Evolutionary conservation across 441 rosid species (phyloP).

Genomic region (Bocquillonia castaneifolia): DNA sequence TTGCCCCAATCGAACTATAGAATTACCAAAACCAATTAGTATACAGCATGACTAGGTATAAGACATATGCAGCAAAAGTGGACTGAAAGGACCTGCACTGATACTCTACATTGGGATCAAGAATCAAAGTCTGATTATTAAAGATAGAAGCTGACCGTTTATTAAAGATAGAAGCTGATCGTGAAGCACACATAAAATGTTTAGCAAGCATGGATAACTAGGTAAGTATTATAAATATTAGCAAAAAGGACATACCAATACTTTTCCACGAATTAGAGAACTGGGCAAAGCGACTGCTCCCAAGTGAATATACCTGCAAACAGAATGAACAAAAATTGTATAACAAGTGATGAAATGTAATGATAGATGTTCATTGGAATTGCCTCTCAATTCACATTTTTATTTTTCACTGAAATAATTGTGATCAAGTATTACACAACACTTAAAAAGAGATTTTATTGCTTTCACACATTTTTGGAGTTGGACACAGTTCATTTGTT

Average conservation of each 20-base stretch:
- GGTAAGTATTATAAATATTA: neutral
- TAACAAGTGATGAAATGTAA: neutral
- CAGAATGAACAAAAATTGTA: slow-evolving; percentile 17
- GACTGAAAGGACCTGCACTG: neutral
- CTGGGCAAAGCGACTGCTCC: slow-evolving; percentile 67
- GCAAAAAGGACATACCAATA: slow-evolving; percentile 45
- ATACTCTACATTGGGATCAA: neutral
- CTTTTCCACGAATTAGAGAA: slow-evolving; percentile 55
- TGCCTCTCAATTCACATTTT: too few species aligned
- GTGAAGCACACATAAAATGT: neutral
- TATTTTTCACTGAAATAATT: too few species aligned
- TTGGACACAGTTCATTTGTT: too few species aligned
- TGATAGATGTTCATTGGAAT: neutral
- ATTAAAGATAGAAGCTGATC: neutral
- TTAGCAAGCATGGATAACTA: neutral
- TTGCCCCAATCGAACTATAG: neutral
- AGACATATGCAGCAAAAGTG: neutral
- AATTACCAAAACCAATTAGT: neutral
- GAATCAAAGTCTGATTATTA: neutral
- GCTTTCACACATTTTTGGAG: too few species aligned
- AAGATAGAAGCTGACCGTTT: too few species aligned
- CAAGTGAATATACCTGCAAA: slow-evolving; percentile 65
- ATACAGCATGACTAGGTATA: neutral
- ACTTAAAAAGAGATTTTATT: neutral
- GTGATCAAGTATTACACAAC: too few species aligned